A percentile compares a stretch with the other conserved stretches of the same genome.
Conservation (phyloP, 371 early-diverging fungal genomes). For the Syncephalastrum monosporum region DNA sequence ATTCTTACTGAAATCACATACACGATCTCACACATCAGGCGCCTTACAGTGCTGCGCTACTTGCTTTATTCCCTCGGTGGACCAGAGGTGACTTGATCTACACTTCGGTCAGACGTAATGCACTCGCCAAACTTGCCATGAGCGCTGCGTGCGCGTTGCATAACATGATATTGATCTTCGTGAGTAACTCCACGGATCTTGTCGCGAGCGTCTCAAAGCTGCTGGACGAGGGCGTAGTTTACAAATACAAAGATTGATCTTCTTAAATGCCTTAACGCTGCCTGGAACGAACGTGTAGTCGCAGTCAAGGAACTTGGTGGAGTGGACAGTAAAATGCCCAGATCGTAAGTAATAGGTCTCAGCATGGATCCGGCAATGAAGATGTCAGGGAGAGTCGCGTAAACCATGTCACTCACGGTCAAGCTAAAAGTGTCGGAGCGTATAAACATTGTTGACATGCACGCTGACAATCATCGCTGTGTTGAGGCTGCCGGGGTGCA, state of each 20-base stretch:
- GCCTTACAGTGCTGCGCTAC: not conserved
- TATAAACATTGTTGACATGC: slow-evolving; percentile 6
- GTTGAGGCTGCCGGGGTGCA: slow-evolving; percentile 10
- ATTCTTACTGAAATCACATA: too few relatives aligned
- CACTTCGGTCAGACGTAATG: not conserved
- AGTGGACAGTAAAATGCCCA: slow-evolving; percentile 4
- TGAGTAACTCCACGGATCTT: slow-evolving; percentile 14
- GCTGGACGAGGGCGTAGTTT: too few relatives aligned
- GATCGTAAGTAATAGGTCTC: slow-evolving; percentile 9
- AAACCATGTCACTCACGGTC: not conserved
- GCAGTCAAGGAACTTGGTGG: not conserved
- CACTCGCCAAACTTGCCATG: slow-evolving; percentile 11
- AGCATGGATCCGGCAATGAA: slow-evolving; percentile 14
- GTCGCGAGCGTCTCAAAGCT: slow-evolving; percentile 5
- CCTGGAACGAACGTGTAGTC: not conserved
- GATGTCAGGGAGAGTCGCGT: slow-evolving; percentile 4
- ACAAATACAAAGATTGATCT: slow-evolving; percentile 10
- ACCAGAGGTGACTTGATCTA: slow-evolving; percentile 12
- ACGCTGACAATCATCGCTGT: slow-evolving; percentile 9
- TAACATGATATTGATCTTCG: slow-evolving; percentile 4
- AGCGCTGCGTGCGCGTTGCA: slow-evolving; percentile 3
- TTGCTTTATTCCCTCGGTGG: not conserved
- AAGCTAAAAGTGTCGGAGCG: not conserved
- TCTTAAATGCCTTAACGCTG: slow-evolving; percentile 2
- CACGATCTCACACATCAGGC: too few relatives aligned